Conservation (phyloP, 352 stramenopile genomes). For the Globisporangium cylindrosporum region DNA sequence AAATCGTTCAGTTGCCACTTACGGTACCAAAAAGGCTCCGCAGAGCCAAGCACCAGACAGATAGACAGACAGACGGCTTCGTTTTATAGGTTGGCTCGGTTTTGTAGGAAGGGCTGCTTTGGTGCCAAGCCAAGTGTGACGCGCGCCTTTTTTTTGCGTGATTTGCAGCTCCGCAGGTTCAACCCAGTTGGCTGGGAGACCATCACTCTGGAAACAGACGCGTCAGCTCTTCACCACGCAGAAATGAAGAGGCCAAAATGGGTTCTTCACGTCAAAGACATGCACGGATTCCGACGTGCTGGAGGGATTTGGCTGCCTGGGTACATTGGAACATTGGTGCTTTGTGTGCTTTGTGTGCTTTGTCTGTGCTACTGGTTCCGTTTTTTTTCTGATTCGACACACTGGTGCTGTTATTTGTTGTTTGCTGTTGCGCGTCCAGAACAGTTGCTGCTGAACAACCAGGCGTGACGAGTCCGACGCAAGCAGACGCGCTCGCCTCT, state of each 20-base stretch:
- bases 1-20: not conserved
- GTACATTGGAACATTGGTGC: not conserved
- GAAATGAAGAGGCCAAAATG: not conserved
- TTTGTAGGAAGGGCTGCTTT: not conserved
- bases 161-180: slow-evolving; percentile 13
- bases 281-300: not conserved
- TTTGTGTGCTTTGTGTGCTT: not conserved
- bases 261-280: not conserved
- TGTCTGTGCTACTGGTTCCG: too few species aligned
- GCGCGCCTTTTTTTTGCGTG: slow-evolving; percentile 5
- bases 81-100: not conserved
- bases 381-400: not conserved
- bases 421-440: too few species aligned
- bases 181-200: not conserved
- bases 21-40: not conserved
- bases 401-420: not conserved
- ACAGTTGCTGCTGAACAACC: not conserved
- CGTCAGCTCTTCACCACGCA: not conserved
- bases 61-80: not conserved
- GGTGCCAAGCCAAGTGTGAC: not conserved
- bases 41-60: slow-evolving; percentile 1
- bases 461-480: not conserved
- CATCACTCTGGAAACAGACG: slow-evolving; percentile 5
- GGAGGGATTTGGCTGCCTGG: not conserved
- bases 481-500: not conserved